Conservation (phyloP, 192 early-diverging fungal species). For the Umbelopsis ramanniana region DNA sequence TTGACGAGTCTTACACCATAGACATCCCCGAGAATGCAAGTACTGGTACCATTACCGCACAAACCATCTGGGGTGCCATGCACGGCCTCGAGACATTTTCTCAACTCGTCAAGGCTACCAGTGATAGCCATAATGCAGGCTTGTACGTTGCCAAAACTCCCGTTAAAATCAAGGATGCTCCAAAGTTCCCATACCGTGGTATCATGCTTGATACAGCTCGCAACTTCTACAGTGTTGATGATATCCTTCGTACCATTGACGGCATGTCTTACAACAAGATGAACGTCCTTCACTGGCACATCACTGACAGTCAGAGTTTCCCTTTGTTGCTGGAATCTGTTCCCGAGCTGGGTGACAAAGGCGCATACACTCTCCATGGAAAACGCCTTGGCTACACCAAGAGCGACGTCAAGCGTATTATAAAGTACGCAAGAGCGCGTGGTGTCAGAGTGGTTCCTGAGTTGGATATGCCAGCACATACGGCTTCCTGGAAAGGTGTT, state of each 20-base stretch:
- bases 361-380: conserved; percentile 61
- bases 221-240: conserved; percentile 69
- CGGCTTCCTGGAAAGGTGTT: conserved; percentile 46
- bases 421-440: conserved; percentile 72
- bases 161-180: conserved; percentile 62
- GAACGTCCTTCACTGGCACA: conserved; percentile 84
- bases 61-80: conserved; percentile 68
- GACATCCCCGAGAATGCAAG: conserved; percentile 51
- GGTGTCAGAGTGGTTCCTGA: conserved; percentile 93
- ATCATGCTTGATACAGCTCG: conserved; percentile 73
- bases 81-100: conserved; percentile 76
- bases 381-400: conserved; percentile 72
- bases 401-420: conserved; percentile 67
- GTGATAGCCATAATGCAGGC: conserved; percentile 34
- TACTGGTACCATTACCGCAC: conserved; percentile 59
- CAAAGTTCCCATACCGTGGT: conserved; percentile 69
- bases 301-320: conserved; percentile 75
- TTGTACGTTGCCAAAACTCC: conserved; percentile 52
- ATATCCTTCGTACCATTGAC: conserved; percentile 72
- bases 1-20: conserved; percentile 76
- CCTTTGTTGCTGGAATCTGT: conserved; percentile 61
- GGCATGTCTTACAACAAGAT: conserved; percentile 84
- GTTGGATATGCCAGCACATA: conserved; percentile 92
- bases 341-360: conserved; percentile 67
- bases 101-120: conserved; percentile 58